These are phyloP conservation scores for Colletotrichum chlorophyti DNA, from an alignment of 2,329 filamentous ascomycete species.

Conservation along the genomic window DNA sequence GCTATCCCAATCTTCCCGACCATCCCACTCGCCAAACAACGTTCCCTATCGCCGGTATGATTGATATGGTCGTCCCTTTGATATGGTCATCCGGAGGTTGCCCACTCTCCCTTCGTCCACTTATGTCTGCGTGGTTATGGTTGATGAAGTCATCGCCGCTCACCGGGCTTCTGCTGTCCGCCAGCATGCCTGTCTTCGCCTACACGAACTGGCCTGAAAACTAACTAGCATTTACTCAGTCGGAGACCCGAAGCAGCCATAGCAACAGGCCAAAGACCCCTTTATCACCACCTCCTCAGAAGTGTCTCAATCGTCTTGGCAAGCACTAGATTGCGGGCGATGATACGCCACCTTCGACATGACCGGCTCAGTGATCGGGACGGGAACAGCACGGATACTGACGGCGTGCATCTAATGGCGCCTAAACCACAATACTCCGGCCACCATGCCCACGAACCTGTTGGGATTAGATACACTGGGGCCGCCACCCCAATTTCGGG, in stretches of 20 bases:
- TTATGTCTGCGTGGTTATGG: neutral
- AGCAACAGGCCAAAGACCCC: no score
- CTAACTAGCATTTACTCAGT: no score
- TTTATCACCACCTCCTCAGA: neutral
- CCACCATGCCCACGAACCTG: slow-evolving; percentile 12
- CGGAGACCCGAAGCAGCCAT: no score
- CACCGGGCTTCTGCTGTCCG: neutral
- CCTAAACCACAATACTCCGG: slow-evolving; percentile 4
- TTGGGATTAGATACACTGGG: slow-evolving; percentile 9
- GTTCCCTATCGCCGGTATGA: neutral
- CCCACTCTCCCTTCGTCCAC: no score
- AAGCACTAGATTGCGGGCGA: slow-evolving; percentile 2
- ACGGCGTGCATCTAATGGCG: slow-evolving; percentile 13
- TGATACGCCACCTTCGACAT: neutral
- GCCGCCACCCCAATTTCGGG: slow-evolving; percentile 16
- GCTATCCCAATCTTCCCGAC: neutral
- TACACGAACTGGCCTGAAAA: no score
- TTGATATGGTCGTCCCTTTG: neutral
- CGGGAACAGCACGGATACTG: slow-evolving; percentile 3
- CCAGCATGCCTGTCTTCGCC: neutral
- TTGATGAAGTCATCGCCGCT: neutral
- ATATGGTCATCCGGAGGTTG: no score
- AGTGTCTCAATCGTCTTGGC: slow-evolving; percentile 3
- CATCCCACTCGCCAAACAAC: neutral
- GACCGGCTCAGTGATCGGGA: slow-evolving; percentile 19